phyloP scores from a whole-genome alignment of 148 eudicot genomes.

The Spergularia bocconei region DNA sequence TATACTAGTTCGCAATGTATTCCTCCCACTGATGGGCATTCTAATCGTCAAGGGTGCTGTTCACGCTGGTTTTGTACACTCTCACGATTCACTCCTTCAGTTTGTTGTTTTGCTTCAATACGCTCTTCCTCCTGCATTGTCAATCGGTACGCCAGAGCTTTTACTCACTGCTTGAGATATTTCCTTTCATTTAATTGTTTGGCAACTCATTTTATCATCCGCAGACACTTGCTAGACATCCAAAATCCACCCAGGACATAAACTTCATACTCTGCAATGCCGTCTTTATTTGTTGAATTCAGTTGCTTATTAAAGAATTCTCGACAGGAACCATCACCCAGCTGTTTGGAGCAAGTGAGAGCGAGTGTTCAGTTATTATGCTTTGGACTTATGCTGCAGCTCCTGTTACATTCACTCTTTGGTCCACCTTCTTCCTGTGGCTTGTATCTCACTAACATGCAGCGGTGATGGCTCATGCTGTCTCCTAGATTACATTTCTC shows the following conservation, averaged over 20 bases:
- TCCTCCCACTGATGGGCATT: conserved; percentile 65
- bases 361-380: conserved; percentile 40
- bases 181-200: too few species aligned
- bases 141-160: neutral
- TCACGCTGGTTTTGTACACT: conserved; percentile 41
- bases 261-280: neutral
- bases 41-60: conserved; percentile 51
- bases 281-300: neutral
- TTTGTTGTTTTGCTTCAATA: conserved; percentile 77
- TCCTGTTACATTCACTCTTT: conserved; percentile 37
- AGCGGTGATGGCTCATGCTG: too few species aligned
- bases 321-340: conserved; percentile 39
- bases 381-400: conserved; percentile 38
- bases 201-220: too few species aligned
- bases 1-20: conserved; percentile 48
- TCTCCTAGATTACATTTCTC: too few species aligned
- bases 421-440: conserved; percentile 41
- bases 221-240: neutral
- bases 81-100: conserved; percentile 52
- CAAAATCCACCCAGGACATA: neutral
- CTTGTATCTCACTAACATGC: conserved; percentile 6
- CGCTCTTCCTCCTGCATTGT: conserved; percentile 48
- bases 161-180: neutral
- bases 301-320: neutral
- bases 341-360: conserved; percentile 37